Percentiles rank a stretch among this genome's conserved stretches.
Evolutionary conservation across 2,329 filamentous ascomycete genomes (phyloP).

Genomic region (Phialophora macrospora): DNA sequence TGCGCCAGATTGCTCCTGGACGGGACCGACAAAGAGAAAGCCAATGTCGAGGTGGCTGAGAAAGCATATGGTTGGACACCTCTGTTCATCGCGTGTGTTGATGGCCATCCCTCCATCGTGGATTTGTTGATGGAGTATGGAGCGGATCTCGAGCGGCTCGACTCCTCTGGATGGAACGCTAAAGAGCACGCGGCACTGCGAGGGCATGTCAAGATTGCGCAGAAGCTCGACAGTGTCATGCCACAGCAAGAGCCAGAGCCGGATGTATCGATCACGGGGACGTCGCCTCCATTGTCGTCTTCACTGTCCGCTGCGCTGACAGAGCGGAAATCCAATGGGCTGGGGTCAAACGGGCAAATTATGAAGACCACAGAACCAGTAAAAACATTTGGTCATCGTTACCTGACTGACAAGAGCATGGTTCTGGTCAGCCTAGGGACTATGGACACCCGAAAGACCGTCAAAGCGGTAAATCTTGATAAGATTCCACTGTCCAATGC

Average conservation of each 20-base stretch:
- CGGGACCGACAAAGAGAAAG: conserved; percentile 71
- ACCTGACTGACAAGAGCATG: conserved; percentile 85
- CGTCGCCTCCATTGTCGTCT: conserved; percentile 40
- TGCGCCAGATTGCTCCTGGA: conserved; percentile 78
- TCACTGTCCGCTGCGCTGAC: conserved; percentile 45
- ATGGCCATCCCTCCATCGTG: conserved; percentile 77
- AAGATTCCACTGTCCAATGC: conserved; percentile 85
- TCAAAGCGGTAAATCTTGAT: conserved; percentile 82
- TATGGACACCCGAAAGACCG: conserved; percentile 86
- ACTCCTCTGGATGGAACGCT: conserved; percentile 91
- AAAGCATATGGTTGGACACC: conserved; percentile 92
- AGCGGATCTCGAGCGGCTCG: conserved; percentile 72
- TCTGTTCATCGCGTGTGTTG: conserved; percentile 89
- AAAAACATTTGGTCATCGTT: conserved; percentile 95
- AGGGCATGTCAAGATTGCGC: conserved; percentile 82
- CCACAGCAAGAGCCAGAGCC: conserved; percentile 45
- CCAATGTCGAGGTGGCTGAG: conserved; percentile 76
- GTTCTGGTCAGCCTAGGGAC: conserved; percentile 90
- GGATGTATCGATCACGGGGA: conserved; percentile 43
- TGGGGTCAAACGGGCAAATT: conserved; percentile 41
- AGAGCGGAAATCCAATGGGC: conserved; percentile 49
- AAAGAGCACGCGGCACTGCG: conserved; percentile 90
- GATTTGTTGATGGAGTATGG: conserved; percentile 78
- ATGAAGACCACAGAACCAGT: conserved; percentile 72
- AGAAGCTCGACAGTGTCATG: conserved; percentile 65